These are phyloP conservation scores for Phytophthora hybrid DNA, from an alignment of 352 stramenopile species.

Conservation along the genomic window DNA sequence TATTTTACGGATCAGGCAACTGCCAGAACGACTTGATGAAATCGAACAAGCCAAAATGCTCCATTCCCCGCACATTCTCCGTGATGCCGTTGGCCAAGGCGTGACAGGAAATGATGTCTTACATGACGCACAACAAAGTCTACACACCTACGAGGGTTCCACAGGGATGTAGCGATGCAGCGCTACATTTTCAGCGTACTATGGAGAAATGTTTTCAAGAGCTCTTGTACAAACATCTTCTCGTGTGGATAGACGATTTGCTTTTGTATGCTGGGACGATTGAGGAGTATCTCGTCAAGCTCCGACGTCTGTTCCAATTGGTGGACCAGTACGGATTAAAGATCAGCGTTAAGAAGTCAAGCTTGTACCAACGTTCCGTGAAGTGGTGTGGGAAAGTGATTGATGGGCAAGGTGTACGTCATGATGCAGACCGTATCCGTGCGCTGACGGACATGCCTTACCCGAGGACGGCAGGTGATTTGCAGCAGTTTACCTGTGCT, in stretches of 20 bases:
- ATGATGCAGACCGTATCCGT: not conserved
- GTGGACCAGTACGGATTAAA: constrained; percentile 1
- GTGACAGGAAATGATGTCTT: not conserved
- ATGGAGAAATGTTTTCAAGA: constrained; percentile 6
- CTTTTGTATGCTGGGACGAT: not conserved
- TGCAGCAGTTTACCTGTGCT: not conserved
- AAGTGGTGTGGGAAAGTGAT: constrained; percentile 1
- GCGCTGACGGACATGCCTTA: not conserved
- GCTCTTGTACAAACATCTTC: constrained; percentile 7
- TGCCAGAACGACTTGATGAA: too few relatives aligned
- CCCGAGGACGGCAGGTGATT: not conserved
- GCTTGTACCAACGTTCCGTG: not conserved
- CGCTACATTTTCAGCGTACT: not conserved
- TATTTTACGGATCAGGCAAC: too few relatives aligned
- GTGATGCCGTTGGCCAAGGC: not conserved
- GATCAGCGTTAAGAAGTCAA: constrained; percentile 4
- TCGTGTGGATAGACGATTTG: not conserved
- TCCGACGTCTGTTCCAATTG: not conserved
- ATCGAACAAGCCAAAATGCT: too few relatives aligned
- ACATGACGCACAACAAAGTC: not conserved
- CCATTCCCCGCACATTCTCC: too few relatives aligned
- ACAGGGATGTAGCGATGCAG: constrained; percentile 8
- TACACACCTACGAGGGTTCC: not conserved
- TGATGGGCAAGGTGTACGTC: not conserved
- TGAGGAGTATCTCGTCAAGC: not conserved